Evolutionary conservation across 352 stramenopile genomes (phyloP).

Genomic region (Phytophthora ramorum): DNA sequence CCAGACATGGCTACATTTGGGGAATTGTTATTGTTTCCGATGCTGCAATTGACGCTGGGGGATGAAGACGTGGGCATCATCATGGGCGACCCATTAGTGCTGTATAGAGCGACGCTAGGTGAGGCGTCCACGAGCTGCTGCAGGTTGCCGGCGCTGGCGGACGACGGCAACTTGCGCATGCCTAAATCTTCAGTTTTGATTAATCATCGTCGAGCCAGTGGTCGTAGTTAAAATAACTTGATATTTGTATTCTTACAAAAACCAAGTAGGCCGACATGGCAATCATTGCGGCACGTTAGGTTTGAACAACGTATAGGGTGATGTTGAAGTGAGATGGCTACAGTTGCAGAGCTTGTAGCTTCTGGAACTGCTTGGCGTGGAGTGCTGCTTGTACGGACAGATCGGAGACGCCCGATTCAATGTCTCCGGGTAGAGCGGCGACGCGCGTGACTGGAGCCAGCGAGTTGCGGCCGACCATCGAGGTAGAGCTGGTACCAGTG

Average conservation of each 20-base stretch:
- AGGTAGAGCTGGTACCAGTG: neutral
- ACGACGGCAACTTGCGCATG: constrained; percentile 25
- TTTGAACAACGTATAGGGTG: neutral
- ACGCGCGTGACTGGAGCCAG: neutral
- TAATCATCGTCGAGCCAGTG: neutral
- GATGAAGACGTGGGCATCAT: neutral
- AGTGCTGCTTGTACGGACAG: constrained; percentile 36
- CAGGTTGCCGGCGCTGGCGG: constrained; percentile 17
- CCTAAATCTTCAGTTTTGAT: neutral
- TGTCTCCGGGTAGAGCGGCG: constrained; percentile 12
- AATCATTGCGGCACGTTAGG: neutral
- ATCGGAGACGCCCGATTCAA: constrained; percentile 29
- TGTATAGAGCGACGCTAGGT: neutral
- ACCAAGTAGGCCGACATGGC: neutral
- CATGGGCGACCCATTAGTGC: neutral
- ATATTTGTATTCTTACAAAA: neutral
- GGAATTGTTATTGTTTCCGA: neutral
- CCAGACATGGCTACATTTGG: constrained; percentile 15
- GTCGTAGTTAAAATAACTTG: neutral
- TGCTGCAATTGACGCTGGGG: neutral
- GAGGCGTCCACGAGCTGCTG: constrained; percentile 17
- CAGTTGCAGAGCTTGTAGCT: constrained; percentile 20
- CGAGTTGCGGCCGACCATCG: neutral
- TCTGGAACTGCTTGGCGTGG: constrained; percentile 35
- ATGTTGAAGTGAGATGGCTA: constrained; percentile 3